A percentile compares a stretch with the other conserved stretches of the same genome.
These are phyloP conservation scores for Chimonanthus praecox DNA, from an alignment of 164 flowering plant genomes.

Conservation along the genomic window DNA sequence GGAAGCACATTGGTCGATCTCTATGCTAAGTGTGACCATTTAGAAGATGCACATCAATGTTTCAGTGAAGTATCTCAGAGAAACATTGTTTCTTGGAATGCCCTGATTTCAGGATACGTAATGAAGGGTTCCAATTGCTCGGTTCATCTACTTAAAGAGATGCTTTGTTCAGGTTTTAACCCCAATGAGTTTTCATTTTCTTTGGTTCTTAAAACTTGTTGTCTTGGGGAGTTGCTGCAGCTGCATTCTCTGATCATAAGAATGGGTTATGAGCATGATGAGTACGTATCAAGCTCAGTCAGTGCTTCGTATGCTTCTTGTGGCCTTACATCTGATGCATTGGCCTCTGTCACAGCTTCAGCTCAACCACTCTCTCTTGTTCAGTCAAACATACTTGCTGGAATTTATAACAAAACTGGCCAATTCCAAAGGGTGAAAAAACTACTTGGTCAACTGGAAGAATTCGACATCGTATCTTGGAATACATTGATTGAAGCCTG, in stretches of 20 bases:
- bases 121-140: conserved; percentile 18
- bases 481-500: conserved; percentile 74
- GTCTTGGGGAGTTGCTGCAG: conserved; percentile 37
- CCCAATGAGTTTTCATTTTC: conserved; percentile 72
- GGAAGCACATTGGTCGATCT: conserved; percentile 71
- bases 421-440: background rate
- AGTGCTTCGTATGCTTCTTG: conserved; percentile 57
- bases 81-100: conserved; percentile 67
- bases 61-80: conserved; percentile 47
- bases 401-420: conserved; percentile 18
- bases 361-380: conserved; percentile 27
- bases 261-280: conserved; percentile 48
- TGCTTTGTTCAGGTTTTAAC: conserved; percentile 44
- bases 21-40: conserved; percentile 50
- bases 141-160: conserved; percentile 35
- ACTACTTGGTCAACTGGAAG: conserved; percentile 37
- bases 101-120: conserved; percentile 55
- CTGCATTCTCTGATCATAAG: conserved; percentile 51
- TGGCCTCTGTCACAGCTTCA: conserved; percentile 26
- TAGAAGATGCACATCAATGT: conserved; percentile 42
- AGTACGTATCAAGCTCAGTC: conserved; percentile 55
- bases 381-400: conserved; percentile 52
- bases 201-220: conserved; percentile 37
- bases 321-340: conserved; percentile 52
- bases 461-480: conserved; percentile 72